These are phyloP conservation scores for Aspergillus arachidicola DNA, from an alignment of 2,329 filamentous ascomycete species.

Conservation along the genomic window DNA sequence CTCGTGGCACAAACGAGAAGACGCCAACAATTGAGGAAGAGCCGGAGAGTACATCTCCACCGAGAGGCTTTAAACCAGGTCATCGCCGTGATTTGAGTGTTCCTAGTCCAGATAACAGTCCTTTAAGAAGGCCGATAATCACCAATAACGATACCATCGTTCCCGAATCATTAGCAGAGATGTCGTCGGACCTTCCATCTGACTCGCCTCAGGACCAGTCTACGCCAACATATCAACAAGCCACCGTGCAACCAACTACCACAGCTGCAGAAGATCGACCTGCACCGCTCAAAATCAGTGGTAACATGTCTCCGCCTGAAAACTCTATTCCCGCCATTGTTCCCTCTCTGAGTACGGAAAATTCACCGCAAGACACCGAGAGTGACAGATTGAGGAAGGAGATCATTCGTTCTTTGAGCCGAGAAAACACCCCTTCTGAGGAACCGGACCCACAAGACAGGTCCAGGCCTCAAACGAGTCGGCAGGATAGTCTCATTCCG, in stretches of 20 bases:
- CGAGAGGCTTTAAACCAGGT: slow-evolving; percentile 51
- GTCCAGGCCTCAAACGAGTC: slow-evolving; percentile 22
- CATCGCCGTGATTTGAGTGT: slow-evolving; percentile 62
- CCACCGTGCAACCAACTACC: slow-evolving; percentile 12
- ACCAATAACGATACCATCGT: slow-evolving; percentile 44
- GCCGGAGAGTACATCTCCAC: slow-evolving; percentile 36
- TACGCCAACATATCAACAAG: slow-evolving; percentile 7
- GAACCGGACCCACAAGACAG: slow-evolving; percentile 25
- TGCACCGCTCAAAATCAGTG: slow-evolving; percentile 37
- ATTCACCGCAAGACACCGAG: slow-evolving; percentile 42
- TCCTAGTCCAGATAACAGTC: slow-evolving; percentile 62
- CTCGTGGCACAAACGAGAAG: slow-evolving; percentile 41
- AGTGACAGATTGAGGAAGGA: slow-evolving; percentile 50
- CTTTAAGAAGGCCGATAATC: slow-evolving; percentile 61
- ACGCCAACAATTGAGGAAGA: slow-evolving; percentile 62
- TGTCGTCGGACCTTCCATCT: slow-evolving; percentile 43
- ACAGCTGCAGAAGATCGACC: slow-evolving; percentile 26
- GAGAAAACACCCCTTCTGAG: slow-evolving; percentile 36
- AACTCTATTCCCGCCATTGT: slow-evolving; percentile 36
- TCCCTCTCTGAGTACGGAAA: slow-evolving; percentile 36
- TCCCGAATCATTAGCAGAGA: slow-evolving; percentile 48
- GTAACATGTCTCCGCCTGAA: slow-evolving; percentile 18
- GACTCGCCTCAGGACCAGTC: slow-evolving; percentile 23
- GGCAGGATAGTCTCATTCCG: slow-evolving; percentile 36
- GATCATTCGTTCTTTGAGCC: slow-evolving; percentile 52